Evolutionary conservation across 1,284 basidiomycete species (phyloP).

Genomic region (Moesziomyces sp.): DNA sequence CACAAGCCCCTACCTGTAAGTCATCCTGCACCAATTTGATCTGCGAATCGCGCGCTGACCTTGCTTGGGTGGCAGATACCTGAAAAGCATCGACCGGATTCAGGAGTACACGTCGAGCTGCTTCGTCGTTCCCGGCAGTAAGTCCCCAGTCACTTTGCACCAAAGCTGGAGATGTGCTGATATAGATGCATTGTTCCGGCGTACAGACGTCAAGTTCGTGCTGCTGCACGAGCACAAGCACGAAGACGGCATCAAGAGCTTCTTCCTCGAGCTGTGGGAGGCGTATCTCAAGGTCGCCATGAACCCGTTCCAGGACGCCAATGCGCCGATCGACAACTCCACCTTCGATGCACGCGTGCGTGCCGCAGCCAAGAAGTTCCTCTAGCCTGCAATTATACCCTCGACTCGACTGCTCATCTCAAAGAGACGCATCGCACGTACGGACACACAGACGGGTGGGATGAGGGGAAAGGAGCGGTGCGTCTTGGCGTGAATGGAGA

Average conservation of each 20-base stretch:
- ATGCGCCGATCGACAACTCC: constrained; percentile 54
- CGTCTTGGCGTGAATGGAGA: constrained; percentile 17
- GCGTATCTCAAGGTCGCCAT: constrained; percentile 58
- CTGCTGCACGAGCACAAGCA: constrained; percentile 66
- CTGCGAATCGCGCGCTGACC: neutral
- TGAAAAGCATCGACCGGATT: constrained; percentile 62
- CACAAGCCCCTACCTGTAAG: constrained; percentile 54
- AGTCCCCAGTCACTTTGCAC: constrained; percentile 10
- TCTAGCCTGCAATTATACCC: constrained; percentile 36
- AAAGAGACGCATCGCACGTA: neutral
- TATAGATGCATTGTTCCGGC: neutral
- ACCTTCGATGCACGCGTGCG: constrained; percentile 57
- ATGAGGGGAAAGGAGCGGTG: neutral
- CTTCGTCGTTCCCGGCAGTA: constrained; percentile 61
- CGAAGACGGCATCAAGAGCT: constrained; percentile 66
- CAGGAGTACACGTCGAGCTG: constrained; percentile 62
- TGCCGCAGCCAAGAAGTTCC: constrained; percentile 58
- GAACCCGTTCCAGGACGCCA: constrained; percentile 64
- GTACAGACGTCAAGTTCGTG: constrained; percentile 62
- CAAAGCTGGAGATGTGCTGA: neutral
- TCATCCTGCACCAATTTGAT: neutral
- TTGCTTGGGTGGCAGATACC: constrained; percentile 38
- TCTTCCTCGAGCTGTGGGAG: constrained; percentile 67
- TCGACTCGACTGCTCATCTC: too few species aligned
- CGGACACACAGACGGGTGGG: neutral